Evolutionary conservation across 306 rosid genomes (phyloP), one percentile per base, ranked within the genome.

Genomic region (Mimosa pudica): DNA sequence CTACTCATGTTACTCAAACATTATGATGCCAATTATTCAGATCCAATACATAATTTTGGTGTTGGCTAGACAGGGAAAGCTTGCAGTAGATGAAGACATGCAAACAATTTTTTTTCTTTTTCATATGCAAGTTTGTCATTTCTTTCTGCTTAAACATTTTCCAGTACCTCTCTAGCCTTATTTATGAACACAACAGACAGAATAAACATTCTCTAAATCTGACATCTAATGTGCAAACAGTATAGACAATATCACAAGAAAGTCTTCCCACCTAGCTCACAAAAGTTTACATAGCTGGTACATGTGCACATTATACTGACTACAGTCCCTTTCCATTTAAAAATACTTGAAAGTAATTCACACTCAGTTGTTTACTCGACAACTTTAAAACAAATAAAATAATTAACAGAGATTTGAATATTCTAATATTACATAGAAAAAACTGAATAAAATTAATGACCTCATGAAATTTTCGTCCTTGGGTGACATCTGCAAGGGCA

Each of bases 401-500:
- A 75, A 33, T 62, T 76, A 57, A 63, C 49, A 4, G 2, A 61
- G 10, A 61, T 61, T 77, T 32, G 10, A 18, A 80, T 76, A 32
- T 6, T 72, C 47, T 45, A 51, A 49, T 73, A 54, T 49, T 30
- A 62, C 77, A 57, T 73, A 42, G 45, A 75, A 35, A 77, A 77
- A 80, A 73, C 44, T 38, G 52, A 58, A 62, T 46, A 71, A 77
- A 76, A 62, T 70, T 12, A 72, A 82, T 69, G 51, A 95, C 98
- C 97, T 92, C 98, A 81, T 83, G 77, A 80, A 95, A 92, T 83
- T 82, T 92, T 60, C 94, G 89, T 77, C 98, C 98, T 87, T 91
- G 97, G 81, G 92, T 84, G 70, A 95, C 89, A 89, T 95, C 98
- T 24, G 94, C 91, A 78, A 95, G 93, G 80, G 97, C 97, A 80